phyloP scores from a whole-genome alignment of 441 rosid species.

The Gossypium gossypioides region DNA sequence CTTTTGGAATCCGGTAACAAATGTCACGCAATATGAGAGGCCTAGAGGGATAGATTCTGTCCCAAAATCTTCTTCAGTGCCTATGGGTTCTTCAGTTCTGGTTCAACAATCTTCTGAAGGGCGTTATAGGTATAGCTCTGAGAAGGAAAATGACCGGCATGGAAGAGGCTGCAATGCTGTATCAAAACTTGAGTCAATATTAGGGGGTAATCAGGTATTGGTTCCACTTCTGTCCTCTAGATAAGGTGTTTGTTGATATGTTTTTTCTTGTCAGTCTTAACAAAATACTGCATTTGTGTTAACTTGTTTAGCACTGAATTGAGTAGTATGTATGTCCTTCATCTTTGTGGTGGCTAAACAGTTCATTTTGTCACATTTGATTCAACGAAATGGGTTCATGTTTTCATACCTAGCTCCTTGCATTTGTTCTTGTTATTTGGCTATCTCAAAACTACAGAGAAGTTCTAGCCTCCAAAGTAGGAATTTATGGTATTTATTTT shows the following conservation, averaged over 20 bases:
- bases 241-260: background rate
- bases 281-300: background rate
- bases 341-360: background rate
- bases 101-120: slow-evolving; percentile 36
- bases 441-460: background rate
- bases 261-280: background rate
- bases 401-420: background rate
- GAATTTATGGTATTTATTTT: background rate
- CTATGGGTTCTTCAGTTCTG: slow-evolving; percentile 45
- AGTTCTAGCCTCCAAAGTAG: background rate
- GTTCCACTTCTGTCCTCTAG: slow-evolving; percentile 3
- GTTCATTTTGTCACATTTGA: background rate
- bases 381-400: background rate
- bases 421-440: background rate
- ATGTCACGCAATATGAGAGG: slow-evolving; percentile 65
- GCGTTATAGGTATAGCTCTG: slow-evolving; percentile 31
- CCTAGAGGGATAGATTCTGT: slow-evolving; percentile 24
- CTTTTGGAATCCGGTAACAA: slow-evolving; percentile 74
- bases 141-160: slow-evolving; percentile 36
- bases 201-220: slow-evolving; percentile 38
- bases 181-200: slow-evolving; percentile 30
- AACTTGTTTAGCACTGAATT: background rate
- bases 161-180: slow-evolving; percentile 28
- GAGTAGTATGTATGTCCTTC: background rate
- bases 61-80: slow-evolving; percentile 24